Evolutionary conservation across 805 yeast genomes (phyloP).

Genomic region (Wickerhamiella occidentalis): DNA sequence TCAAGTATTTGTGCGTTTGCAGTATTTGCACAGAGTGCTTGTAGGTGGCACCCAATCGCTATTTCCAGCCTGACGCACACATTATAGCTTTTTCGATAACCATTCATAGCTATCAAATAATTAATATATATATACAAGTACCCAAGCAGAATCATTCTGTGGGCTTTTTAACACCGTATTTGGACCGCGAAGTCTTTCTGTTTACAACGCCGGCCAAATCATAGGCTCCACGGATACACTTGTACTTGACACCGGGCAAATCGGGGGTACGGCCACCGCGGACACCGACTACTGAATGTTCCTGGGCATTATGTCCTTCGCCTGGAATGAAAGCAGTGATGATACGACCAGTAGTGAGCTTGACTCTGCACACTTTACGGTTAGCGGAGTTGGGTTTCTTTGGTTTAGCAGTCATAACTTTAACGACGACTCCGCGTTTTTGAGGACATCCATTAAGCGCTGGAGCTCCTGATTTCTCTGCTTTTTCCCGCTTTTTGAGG

Average conservation of each 20-base stretch:
- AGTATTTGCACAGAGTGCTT: slow-evolving; percentile 2
- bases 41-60: background rate
- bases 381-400: slow-evolving; percentile 98
- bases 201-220: slow-evolving; percentile 94
- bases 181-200: slow-evolving; percentile 77
- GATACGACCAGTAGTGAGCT: slow-evolving; percentile 78
- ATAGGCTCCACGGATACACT: slow-evolving; percentile 81
- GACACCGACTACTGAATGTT: slow-evolving; percentile 88
- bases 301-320: slow-evolving; percentile 96
- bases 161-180: slow-evolving; percentile 74
- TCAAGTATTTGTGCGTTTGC: background rate
- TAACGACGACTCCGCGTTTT: slow-evolving; percentile 81
- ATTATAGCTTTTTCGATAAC: too few relatives aligned
- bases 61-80: too few relatives aligned
- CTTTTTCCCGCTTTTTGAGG: slow-evolving; percentile 23
- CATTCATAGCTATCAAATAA: background rate
- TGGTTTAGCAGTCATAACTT: slow-evolving; percentile 92
- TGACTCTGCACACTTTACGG: slow-evolving; percentile 91
- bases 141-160: slow-evolving; percentile 10
- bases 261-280: slow-evolving; percentile 99
- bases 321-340: slow-evolving; percentile 94
- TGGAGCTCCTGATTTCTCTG: slow-evolving; percentile 51
- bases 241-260: slow-evolving; percentile 96
- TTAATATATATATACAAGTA: background rate
- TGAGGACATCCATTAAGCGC: slow-evolving; percentile 76